phyloP scores from a whole-genome alignment of 139 green algal genomes.

The Tetraselmis striata region DNA sequence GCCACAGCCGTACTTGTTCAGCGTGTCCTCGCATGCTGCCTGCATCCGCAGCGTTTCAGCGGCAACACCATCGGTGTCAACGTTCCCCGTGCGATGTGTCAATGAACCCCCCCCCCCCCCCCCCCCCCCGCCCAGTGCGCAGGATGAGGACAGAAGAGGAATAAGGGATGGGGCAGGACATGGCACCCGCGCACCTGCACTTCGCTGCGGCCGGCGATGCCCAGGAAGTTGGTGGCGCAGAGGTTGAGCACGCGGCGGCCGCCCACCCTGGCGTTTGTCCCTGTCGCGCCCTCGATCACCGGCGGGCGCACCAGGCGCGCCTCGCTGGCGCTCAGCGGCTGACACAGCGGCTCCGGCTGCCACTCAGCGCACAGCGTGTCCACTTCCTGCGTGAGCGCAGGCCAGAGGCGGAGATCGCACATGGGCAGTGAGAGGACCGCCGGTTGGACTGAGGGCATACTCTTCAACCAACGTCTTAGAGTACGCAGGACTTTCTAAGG shows the following conservation, averaged over 20 bases:
- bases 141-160: background rate
- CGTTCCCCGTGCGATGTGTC: background rate
- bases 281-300: constrained; percentile 33
- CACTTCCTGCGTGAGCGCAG: constrained; percentile 78
- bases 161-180: background rate
- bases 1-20: constrained; percentile 92
- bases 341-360: constrained; percentile 73
- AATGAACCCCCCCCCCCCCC: background rate
- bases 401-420: too few species aligned
- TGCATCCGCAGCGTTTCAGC: constrained; percentile 19
- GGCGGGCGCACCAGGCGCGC: constrained; percentile 22
- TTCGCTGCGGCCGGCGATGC: constrained; percentile 44
- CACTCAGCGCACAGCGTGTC: constrained; percentile 80
- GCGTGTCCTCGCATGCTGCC: constrained; percentile 33
- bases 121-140: background rate
- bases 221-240: constrained; percentile 78
- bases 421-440: too few species aligned
- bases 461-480: too few species aligned
- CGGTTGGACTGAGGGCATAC: too few species aligned
- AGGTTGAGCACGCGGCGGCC: constrained; percentile 69
- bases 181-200: constrained; percentile 20
- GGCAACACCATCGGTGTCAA: background rate
- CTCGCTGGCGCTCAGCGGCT: constrained; percentile 20
- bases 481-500: too few species aligned
- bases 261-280: constrained; percentile 29